These are phyloP conservation scores for Terana coerulea DNA, from an alignment of 768 basidiomycete species.

Conservation along the genomic window DNA sequence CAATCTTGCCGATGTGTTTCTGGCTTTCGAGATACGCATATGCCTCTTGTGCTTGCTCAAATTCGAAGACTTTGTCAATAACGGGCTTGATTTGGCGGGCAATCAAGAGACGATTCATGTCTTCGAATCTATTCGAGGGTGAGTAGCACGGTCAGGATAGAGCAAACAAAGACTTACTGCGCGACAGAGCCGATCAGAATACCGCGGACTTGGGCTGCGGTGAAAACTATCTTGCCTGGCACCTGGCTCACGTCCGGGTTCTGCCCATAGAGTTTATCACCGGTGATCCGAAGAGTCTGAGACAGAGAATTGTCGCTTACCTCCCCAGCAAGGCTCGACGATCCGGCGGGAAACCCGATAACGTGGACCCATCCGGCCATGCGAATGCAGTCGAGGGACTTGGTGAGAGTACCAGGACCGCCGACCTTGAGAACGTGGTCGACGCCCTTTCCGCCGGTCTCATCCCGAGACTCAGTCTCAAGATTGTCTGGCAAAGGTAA, in stretches of 20 bases:
- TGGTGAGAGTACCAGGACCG: slow-evolving; percentile 45
- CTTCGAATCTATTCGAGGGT: slow-evolving; percentile 43
- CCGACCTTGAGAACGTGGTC: slow-evolving; percentile 49
- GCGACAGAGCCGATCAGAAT: slow-evolving; percentile 54
- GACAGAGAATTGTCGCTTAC: too few species aligned
- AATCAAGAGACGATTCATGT: slow-evolving; percentile 45
- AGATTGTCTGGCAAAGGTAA: too few species aligned
- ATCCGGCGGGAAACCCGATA: slow-evolving; percentile 45
- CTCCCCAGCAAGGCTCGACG: slow-evolving; percentile 16
- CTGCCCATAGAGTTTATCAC: not conserved
- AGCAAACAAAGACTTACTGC: slow-evolving; percentile 45
- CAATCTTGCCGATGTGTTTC: slow-evolving; percentile 59
- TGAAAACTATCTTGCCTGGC: slow-evolving; percentile 15
- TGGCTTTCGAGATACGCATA: slow-evolving; percentile 51
- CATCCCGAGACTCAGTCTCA: too few species aligned
- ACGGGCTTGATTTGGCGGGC: slow-evolving; percentile 46
- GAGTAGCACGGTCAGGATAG: too few species aligned
- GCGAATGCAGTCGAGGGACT: slow-evolving; percentile 37
- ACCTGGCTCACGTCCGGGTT: slow-evolving; percentile 18
- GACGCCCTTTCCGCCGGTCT: slow-evolving; percentile 29
- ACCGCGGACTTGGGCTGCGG: slow-evolving; percentile 40
- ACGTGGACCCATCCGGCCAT: slow-evolving; percentile 43
- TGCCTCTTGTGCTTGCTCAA: slow-evolving; percentile 47
- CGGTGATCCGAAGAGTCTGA: too few species aligned
- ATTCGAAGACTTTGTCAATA: slow-evolving; percentile 55